Evolutionary conservation across 2,329 filamentous ascomycete genomes (phyloP), one percentile per base, ranked within the genome.

Genomic region (Botryosphaeria agaves): DNA sequence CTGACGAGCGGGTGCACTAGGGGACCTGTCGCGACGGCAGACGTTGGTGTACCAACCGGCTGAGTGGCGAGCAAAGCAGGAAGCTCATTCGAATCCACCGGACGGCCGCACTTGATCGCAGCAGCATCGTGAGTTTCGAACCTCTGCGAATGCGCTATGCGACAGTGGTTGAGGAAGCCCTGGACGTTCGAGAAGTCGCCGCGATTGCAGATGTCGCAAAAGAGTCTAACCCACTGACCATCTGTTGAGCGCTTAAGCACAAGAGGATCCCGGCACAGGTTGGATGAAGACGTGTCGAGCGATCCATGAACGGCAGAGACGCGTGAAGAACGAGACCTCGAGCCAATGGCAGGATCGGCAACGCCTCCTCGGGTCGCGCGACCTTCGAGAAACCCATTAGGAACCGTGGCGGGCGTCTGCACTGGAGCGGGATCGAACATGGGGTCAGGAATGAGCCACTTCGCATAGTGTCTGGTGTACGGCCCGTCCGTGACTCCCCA

Each of bases 141-240:
- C 39, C 91, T 84, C 35, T 82, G 70, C 49, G 78, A 80, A 56
- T 98, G 89, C 16, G 85, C 84, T 44, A 98, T 95, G 34, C 89
- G 83, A 51, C 87, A 95, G 50, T 98, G 89, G 48, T 98, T 98
- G 59, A 98, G 89, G 56, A 95, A 95, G n/a, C 89, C 89, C 53
- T 95, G 89, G 0, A 85, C 91, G 57, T 85, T 95, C 33, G 79
- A 85, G 48, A 95, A 95, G 52, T 94, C 82, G 51, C 89, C 79
- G 35, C 80, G 57, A 9, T 9, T 11, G 12, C 21, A 23, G 21
- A 23, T 23, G 25, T 58, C 59, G 60, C 89, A 98, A 38, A 92
- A 77, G 29, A 95, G 67, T 55, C 92, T 91, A 39, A 95, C 87
- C 39, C 76, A 74, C 47, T 81, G 67, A 33, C 81, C 81, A 54